Percentiles rank a stretch among this genome's conserved stretches.
Evolutionary conservation across 2,329 filamentous ascomycete species (phyloP).

Genomic region (Apiospora pterosperma): DNA sequence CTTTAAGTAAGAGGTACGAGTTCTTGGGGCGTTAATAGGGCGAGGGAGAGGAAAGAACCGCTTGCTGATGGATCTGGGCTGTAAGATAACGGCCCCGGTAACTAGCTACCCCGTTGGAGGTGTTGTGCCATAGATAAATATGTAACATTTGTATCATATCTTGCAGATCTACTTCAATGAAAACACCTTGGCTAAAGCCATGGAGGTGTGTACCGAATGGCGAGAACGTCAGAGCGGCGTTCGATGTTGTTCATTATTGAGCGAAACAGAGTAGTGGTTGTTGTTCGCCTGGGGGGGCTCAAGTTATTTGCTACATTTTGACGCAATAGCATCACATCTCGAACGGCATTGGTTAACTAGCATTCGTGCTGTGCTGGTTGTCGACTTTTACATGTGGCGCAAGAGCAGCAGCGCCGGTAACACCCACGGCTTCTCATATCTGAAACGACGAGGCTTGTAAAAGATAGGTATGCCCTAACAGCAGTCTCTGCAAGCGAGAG

Average conservation of each 20-base stretch:
- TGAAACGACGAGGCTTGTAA: background rate
- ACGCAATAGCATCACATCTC: too few species aligned
- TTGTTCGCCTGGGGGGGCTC: too few species aligned
- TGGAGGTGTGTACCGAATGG: background rate
- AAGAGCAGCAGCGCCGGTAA: too few species aligned
- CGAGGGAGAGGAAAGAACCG: background rate
- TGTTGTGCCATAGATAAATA: background rate
- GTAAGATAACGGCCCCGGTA: background rate
- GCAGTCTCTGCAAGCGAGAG: background rate
- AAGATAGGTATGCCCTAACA: too few species aligned
- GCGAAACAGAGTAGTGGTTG: background rate
- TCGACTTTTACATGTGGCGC: too few species aligned
- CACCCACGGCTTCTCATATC: background rate
- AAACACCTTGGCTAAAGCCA: background rate
- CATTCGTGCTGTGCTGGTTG: too few species aligned
- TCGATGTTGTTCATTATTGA: background rate
- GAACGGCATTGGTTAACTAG: too few species aligned
- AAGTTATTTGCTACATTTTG: too few species aligned
- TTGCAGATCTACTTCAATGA: background rate
- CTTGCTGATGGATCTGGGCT: background rate
- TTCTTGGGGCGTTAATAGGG: background rate
- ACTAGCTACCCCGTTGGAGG: background rate
- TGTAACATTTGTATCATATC: conserved; percentile 2
- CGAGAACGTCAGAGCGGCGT: too few species aligned
- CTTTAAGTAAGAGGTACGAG: conserved; percentile 16